phyloP scores from a whole-genome alignment of 257 asterid genomes.

The Hygrophila difformis region DNA sequence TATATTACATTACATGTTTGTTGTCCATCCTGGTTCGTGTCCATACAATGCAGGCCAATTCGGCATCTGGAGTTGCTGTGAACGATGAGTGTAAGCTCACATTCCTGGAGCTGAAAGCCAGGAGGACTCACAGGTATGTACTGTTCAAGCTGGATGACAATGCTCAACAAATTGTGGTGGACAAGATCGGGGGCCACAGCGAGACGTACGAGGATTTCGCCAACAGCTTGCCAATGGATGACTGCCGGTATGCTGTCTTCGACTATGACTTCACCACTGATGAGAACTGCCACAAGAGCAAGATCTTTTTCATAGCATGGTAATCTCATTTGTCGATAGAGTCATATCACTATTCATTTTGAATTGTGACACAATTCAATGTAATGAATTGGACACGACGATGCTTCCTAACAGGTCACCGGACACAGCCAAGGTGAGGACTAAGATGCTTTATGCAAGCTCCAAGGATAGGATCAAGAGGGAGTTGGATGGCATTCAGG shows the following conservation, averaged over 20 bases:
- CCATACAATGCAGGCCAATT: slow-evolving; percentile 49
- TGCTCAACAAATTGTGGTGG: slow-evolving; percentile 40
- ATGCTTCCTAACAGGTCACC: slow-evolving; percentile 39
- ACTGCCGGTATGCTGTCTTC: slow-evolving; percentile 63
- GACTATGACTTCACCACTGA: slow-evolving; percentile 60
- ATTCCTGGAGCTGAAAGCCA: slow-evolving; percentile 61
- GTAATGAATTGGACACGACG: no score
- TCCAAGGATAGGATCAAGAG: slow-evolving; percentile 66
- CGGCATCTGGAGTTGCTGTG: slow-evolving; percentile 63
- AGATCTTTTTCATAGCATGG: slow-evolving; percentile 65
- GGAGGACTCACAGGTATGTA: slow-evolving; percentile 43
- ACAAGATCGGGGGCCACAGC: slow-evolving; percentile 36
- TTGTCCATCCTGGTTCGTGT: neutral
- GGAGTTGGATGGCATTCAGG: slow-evolving; percentile 63
- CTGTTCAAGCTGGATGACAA: slow-evolving; percentile 53
- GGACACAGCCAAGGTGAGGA: slow-evolving; percentile 48
- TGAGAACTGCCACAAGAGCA: slow-evolving; percentile 66
- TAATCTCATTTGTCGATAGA: slow-evolving; percentile 3
- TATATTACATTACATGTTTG: neutral
- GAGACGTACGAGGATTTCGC: slow-evolving; percentile 46
- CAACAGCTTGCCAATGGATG: slow-evolving; percentile 38
- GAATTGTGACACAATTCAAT: no score
- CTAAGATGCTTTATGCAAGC: slow-evolving; percentile 73
- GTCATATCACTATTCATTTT: no score
- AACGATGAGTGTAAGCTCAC: slow-evolving; percentile 61